Base-by-base conservation (phyloP, 371 early-diverging fungal genomes). In the Mortierella sp. region DNA sequence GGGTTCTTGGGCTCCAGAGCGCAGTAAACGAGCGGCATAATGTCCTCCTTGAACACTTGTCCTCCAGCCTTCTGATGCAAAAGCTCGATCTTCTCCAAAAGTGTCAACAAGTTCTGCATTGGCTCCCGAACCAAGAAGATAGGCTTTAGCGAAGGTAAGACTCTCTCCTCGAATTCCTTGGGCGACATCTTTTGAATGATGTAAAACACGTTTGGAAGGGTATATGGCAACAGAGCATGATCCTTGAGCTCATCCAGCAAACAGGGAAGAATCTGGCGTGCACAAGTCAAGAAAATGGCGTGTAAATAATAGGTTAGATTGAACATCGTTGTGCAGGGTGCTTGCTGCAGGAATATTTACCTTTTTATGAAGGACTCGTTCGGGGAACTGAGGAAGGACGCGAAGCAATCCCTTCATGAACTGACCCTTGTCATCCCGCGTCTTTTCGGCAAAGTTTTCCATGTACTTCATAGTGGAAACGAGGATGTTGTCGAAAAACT, bases 381-480 rank as follows among this genome's bases (percentile, higher is more conserved):
- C 92, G 0, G 96, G 95, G 71, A 95, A 96, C 86, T 94, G 92
- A 1, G 92, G 90, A 54, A 97, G 81, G 26, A 96, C 92, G 13
- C 91, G 89, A 2, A 90, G 88, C 44, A 97, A 88, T 0, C 95
- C 95, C 77, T 95, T 94, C 91, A 97, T 91, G 74, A 97, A 97
- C 55, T 94, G 93, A 0, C 92, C 88, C 79, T 96, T 96, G 59
- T 96, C 94, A 51, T 96, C 95, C 57, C 90, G 88, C 0, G 96
- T 91, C 85, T 96, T 95, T 82, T 95, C 95, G 0, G 94, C 93
- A 73, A 97, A 92, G 19, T 88, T 90, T 71, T 96, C 97, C 86
- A 97, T 87, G 78, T 94, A 97, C 55, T 91, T 90, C 87, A 97
- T 94, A 0, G 96, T 94, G 0, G 95, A 94, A 6, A 97, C 93